Evolutionary conservation across 2,329 filamentous ascomycete species (phyloP).

Genomic region (Aplosporella prunicola): DNA sequence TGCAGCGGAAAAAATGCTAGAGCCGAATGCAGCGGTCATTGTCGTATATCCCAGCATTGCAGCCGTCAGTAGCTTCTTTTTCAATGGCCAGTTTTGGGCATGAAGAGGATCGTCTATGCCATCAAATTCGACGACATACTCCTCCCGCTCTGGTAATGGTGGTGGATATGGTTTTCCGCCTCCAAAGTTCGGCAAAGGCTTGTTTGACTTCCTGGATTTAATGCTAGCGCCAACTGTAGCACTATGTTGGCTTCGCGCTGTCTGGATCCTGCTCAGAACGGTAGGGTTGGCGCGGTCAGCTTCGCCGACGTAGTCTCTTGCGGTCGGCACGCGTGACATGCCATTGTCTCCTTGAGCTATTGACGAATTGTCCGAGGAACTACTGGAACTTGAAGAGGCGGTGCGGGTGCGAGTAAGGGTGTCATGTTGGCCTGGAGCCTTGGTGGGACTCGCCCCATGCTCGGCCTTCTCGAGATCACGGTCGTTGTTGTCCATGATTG

Average conservation of each 20-base stretch:
- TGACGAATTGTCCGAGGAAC: constrained; percentile 37
- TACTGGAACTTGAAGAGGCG: constrained; percentile 32
- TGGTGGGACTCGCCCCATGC: constrained; percentile 41
- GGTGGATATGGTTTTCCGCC: constrained; percentile 68
- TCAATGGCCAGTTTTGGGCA: constrained; percentile 76
- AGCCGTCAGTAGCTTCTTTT: constrained; percentile 64
- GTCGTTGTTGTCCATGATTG: constrained; percentile 44
- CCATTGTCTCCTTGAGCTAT: constrained; percentile 31
- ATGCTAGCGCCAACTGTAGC: constrained; percentile 54
- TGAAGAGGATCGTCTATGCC: constrained; percentile 75
- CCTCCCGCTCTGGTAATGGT: constrained; percentile 57
- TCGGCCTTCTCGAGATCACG: constrained; percentile 46
- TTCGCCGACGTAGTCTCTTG: constrained; percentile 42
- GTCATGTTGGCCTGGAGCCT: constrained; percentile 39
- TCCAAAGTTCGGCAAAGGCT: constrained; percentile 59
- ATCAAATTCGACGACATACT: constrained; percentile 76
- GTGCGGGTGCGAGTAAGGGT: constrained; percentile 51
- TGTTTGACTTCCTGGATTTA: constrained; percentile 41
- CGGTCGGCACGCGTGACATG: constrained; percentile 55
- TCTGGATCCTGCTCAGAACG: constrained; percentile 61
- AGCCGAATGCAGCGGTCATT: constrained; percentile 55
- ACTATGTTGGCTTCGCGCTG: constrained; percentile 59
- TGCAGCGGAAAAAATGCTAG: constrained; percentile 34
- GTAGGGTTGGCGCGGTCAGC: constrained; percentile 62
- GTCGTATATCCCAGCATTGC: constrained; percentile 66